Base-by-base conservation (phyloP, 495 filamentous ascomycete genomes). In the Aspergillus coremiiformis region DNA sequence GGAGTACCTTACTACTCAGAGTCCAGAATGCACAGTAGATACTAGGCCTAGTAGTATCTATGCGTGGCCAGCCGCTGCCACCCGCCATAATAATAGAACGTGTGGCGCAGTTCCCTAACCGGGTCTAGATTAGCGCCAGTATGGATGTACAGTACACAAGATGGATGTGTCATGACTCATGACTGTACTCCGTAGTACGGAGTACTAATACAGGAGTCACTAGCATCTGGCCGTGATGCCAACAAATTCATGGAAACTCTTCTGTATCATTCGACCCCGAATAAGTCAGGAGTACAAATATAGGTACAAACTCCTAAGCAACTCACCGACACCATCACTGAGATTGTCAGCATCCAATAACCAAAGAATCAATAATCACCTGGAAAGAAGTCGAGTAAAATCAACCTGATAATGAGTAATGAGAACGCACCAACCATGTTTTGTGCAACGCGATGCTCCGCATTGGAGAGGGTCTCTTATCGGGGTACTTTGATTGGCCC, bases 401-500 rank as follows among this genome's bases (percentile, higher is more conserved):
- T 17, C 6, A 17, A 17, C 37, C n/a, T 21, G 37, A 41, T 41
- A 21, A 41, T 41, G 19, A 41, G 37, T 41, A 41, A 41, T 41
- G 14, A 10, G 6, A 20, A 7, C 11, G 20, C 37, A 17, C 37
- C 37, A 41, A 41, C 37, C 37, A 41, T 21, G 37, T 41, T 41
- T 41, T 41, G 15, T 17, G 2, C 12, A n/a, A n/a, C 15, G 17
- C 17, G 30, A 12, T 23, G 32, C 42, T 37, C 39, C 52, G 41
- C 47, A 45, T 32, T 23, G 12, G 46, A 26, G 50, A 39, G 49
- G 49, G 21, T 58, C 55, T 14, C 69, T 72, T 72, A 72, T 72
- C 69, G 60, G 6, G 4, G 6, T 0, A 1, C 11, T 14, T 32
- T 65, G 32, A 70, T 72, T 72, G 67, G 69, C 30, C 30, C 45